These are phyloP conservation scores for Lentithecium fluviatile DNA, from an alignment of 495 filamentous ascomycete species.

Conservation along the genomic window DNA sequence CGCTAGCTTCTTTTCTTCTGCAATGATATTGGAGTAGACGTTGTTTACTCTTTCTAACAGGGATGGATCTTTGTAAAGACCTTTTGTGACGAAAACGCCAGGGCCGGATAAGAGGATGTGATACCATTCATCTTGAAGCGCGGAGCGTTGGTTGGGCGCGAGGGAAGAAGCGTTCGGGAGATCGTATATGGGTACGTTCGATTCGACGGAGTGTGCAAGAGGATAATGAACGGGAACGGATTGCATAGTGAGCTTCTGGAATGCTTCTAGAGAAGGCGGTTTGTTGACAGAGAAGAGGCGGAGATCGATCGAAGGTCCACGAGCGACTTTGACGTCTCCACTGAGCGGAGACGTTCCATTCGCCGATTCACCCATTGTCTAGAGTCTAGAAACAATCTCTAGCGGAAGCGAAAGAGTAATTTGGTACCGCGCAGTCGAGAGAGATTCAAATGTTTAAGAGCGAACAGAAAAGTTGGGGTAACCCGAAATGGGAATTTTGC, in stretches of 20 bases:
- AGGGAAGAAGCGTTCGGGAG: slow-evolving; percentile 38
- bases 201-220: slow-evolving; percentile 43
- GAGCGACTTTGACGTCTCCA: not conserved
- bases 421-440: no score
- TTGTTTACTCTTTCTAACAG: slow-evolving; percentile 46
- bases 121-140: slow-evolving; percentile 57
- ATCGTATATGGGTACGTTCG: slow-evolving; percentile 57
- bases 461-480: no score
- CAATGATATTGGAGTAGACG: slow-evolving; percentile 51
- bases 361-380: not conserved
- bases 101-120: slow-evolving; percentile 53
- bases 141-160: slow-evolving; percentile 26
- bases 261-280: slow-evolving; percentile 36
- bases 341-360: not conserved
- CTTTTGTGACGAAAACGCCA: slow-evolving; percentile 53
- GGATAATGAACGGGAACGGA: slow-evolving; percentile 46
- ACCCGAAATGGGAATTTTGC: no score
- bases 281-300: slow-evolving; percentile 31
- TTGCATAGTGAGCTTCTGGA: slow-evolving; percentile 49
- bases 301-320: not conserved
- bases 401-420: no score
- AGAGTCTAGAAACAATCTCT: no score
- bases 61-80: slow-evolving; percentile 44
- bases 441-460: no score
- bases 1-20: slow-evolving; percentile 37